Evolutionary conservation across 164 flowering plant genomes (phyloP), one percentile per base, ranked within the genome.

Genomic region (Kalanchoe fedtschenkoi): DNA sequence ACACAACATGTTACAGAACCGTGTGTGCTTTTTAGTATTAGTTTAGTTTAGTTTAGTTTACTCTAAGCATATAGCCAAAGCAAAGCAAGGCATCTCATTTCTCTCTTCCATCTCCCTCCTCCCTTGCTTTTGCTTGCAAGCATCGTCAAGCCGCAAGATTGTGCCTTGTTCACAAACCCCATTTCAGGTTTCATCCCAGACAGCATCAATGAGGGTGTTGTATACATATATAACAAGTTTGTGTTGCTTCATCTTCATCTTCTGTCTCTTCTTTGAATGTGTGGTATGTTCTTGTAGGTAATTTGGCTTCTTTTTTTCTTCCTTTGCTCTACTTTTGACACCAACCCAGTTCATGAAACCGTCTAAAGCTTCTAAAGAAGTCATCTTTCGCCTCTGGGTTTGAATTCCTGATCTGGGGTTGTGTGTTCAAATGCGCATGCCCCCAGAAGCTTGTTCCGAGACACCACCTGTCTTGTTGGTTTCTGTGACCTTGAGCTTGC

Each of bases 81-180:
- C 60, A 56, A 56, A 56, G 60, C 58, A 55, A 55, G 26, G 61
- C 60, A 56, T 56, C 60, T 56, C 35, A 29, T 35, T 26, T 35
- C 39, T 58, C 39, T 56, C 35, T 56, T 56, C 19, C 60, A 56
- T 19, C 60, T 29, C n/a, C 21, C 24, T 26, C 35, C 60, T 56
- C 35, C 60, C 29, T 56, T 56, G 34, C 34, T 30, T 29, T 56
- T 30, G 60, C 60, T 56, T 56, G 60, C 21, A 56, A 56, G 35
- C n/a, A 56, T 56, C 35, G 6, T 43, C 51, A 43, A 43, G 19
- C 22, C 51, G 22, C 51, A 43, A 10, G 19, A 43, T 43, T n/a
- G 51, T n/a, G 24, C 30, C 30, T 47, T 47, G 22, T 47, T 26
- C 55, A 9, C 17, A 7, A 47, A 47, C 26, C 55, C 55, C 3